These are phyloP conservation scores for Borealophlyctis nickersoniae DNA, from an alignment of 192 early-diverging fungal genomes.

Conservation along the genomic window DNA sequence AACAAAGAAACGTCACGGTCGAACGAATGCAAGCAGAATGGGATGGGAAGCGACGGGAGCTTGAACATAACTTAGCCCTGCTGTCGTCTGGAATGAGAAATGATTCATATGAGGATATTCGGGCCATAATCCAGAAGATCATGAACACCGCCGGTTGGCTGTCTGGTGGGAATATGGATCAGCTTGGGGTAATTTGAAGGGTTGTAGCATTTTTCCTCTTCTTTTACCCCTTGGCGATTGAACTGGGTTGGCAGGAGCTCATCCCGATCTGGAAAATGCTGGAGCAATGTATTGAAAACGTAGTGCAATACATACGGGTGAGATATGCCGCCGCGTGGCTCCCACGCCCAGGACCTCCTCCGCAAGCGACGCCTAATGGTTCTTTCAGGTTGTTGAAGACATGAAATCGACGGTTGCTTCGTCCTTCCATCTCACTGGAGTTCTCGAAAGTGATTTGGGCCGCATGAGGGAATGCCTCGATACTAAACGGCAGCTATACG, in stretches of 20 bases:
- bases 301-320: conserved; percentile 16
- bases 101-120: conserved; percentile 25
- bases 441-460: conserved; percentile 6
- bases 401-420: conserved; percentile 13
- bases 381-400: conserved; percentile 20
- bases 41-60: conserved; percentile 18
- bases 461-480: conserved; percentile 4
- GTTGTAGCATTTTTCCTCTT: too few species aligned
- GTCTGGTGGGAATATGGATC: conserved; percentile 21
- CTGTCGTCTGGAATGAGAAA: conserved; percentile 19
- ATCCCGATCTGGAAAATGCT: conserved; percentile 16
- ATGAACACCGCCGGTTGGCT: conserved; percentile 18
- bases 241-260: neutral
- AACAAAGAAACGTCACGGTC: neutral
- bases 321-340: too few species aligned
- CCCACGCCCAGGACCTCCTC: neutral
- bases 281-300: conserved; percentile 15
- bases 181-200: conserved; percentile 9
- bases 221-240: too few species aligned
- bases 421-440: neutral
- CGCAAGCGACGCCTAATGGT: neutral
- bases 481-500: conserved; percentile 10
- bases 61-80: conserved; percentile 20
- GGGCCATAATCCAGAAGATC: conserved; percentile 14
- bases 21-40: conserved; percentile 14